phyloP scores from a whole-genome alignment of 2,329 filamentous ascomycete species.

The Alternaria arbusti region DNA sequence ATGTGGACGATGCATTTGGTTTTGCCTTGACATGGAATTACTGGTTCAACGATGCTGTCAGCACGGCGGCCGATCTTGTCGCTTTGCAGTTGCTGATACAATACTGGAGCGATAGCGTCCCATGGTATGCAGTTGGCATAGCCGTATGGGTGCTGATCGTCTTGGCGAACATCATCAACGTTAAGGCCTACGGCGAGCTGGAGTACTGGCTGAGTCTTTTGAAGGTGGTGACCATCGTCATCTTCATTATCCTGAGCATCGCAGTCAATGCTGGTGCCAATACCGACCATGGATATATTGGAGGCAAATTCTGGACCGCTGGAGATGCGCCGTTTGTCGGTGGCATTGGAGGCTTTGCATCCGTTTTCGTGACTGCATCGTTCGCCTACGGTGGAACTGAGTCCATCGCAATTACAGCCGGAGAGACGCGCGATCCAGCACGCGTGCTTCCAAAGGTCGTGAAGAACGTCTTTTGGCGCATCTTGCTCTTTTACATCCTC shows the following conservation, averaged over 20 bases:
- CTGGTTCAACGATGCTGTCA: constrained; percentile 41
- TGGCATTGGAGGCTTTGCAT: constrained; percentile 62
- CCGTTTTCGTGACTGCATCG: constrained; percentile 76
- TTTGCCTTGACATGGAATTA: constrained; percentile 43
- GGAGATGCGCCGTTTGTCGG: constrained; percentile 60
- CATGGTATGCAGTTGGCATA: constrained; percentile 38
- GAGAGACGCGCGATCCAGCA: constrained; percentile 78
- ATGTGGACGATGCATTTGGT: constrained; percentile 67
- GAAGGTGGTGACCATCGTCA: constrained; percentile 44
- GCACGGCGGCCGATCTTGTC: constrained; percentile 44
- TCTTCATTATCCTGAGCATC: constrained; percentile 45
- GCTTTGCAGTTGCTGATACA: constrained; percentile 43
- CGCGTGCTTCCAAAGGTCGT: constrained; percentile 85
- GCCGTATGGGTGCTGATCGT: constrained; percentile 44
- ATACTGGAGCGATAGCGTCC: constrained; percentile 47
- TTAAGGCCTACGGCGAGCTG: constrained; percentile 45
- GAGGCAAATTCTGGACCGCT: constrained; percentile 71
- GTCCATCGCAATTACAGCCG: constrained; percentile 76
- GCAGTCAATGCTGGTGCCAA: constrained; percentile 38
- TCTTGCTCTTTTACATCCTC: constrained; percentile 52
- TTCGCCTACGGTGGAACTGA: constrained; percentile 79
- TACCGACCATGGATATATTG: constrained; percentile 43
- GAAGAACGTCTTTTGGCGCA: constrained; percentile 80
- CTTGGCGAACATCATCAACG: constrained; percentile 46
- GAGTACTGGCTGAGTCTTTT: constrained; percentile 45